Percentiles rank a stretch among this genome's conserved stretches.
Conservation (phyloP, 352 stramenopile genomes). For the Phytopythium vexans region DNA sequence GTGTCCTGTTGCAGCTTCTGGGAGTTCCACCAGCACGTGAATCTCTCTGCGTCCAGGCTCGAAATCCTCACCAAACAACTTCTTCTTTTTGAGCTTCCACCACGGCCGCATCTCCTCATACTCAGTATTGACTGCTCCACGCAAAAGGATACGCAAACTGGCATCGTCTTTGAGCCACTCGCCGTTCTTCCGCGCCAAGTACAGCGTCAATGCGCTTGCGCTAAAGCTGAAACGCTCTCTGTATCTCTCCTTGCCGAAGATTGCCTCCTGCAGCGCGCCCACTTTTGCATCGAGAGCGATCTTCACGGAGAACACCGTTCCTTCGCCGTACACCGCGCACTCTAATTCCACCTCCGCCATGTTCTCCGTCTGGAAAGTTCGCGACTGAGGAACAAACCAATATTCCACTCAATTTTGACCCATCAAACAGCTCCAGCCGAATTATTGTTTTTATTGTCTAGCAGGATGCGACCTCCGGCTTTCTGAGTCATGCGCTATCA, state of each 20-base stretch:
- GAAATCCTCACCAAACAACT: conserved; percentile 3
- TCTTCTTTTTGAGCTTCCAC: conserved; percentile 15
- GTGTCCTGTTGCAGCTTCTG: conserved; percentile 2
- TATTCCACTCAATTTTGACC: too few relatives aligned
- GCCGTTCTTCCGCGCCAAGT: conserved; percentile 19
- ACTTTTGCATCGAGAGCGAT: conserved; percentile 19
- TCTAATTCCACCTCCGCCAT: conserved; percentile 10
- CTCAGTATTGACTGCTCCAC: conserved; percentile 7
- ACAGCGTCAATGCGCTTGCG: conserved; percentile 9
- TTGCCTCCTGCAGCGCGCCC: conserved; percentile 16
- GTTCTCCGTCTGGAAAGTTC: too few relatives aligned
- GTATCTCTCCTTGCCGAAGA: conserved; percentile 5
- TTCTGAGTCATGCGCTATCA: too few relatives aligned
- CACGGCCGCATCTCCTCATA: conserved; percentile 12
- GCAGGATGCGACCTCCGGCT: too few relatives aligned
- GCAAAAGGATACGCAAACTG: conserved; percentile 4
- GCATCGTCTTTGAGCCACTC: conserved; percentile 17
- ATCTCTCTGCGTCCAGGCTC: not conserved
- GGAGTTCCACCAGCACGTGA: too few relatives aligned
- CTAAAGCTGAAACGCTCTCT: not conserved
- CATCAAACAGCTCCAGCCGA: too few relatives aligned
- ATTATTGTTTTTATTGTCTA: too few relatives aligned
- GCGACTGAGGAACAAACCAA: too few relatives aligned
- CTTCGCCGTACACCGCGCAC: conserved; percentile 22
- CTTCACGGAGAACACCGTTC: conserved; percentile 16